Percentiles rank a stretch among this genome's conserved stretches.
Evolutionary conservation across 2,329 filamentous ascomycete genomes (phyloP).

Genomic region (Huntiella omanensis): DNA sequence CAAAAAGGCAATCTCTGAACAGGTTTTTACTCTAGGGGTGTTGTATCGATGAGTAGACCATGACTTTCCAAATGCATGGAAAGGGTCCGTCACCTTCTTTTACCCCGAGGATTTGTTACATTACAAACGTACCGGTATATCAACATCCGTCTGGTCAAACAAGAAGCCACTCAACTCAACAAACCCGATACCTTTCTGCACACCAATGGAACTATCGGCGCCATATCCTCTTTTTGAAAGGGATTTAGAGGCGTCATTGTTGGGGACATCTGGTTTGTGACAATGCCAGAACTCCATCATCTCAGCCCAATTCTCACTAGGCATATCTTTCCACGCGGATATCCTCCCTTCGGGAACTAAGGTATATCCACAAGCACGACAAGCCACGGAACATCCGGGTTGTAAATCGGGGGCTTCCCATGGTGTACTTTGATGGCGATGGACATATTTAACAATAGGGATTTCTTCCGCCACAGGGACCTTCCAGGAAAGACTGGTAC

Average conservation of each 20-base stretch:
- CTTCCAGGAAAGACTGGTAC: conserved; percentile 26
- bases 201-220: conserved; percentile 55
- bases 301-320: conserved; percentile 94
- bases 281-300: conserved; percentile 99
- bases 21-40: conserved; percentile 36
- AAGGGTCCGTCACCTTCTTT: conserved; percentile 45
- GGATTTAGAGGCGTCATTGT: background rate
- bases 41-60: conserved; percentile 51
- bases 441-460: conserved; percentile 15
- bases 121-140: background rate
- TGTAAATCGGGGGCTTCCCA: conserved; percentile 37
- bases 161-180: conserved; percentile 68
- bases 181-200: conserved; percentile 49
- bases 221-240: conserved; percentile 58
- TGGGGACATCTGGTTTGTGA: conserved; percentile 61
- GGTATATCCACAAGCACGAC: conserved; percentile 21
- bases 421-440: conserved; percentile 25
- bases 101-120: conserved; percentile 17
- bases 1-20: too few species aligned
- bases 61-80: conserved; percentile 15
- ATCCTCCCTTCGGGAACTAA: conserved; percentile 24
- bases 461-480: conserved; percentile 23
- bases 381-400: conserved; percentile 22
- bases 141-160: conserved; percentile 48
- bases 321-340: conserved; percentile 69